Conservation (phyloP, 192 early-diverging fungal species). For the Coemansia sp. region DNA sequence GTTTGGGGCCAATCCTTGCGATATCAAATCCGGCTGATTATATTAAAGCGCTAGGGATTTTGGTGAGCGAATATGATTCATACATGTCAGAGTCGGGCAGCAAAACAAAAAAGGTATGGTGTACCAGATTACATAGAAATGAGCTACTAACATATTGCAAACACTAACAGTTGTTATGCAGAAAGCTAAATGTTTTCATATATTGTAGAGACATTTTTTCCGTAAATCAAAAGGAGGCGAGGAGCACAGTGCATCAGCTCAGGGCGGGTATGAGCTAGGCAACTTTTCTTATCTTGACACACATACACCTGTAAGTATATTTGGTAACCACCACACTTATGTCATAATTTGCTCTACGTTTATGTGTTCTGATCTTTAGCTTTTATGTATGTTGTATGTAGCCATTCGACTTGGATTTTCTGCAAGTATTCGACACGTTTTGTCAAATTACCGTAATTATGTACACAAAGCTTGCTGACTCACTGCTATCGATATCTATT, state of each 20-base stretch:
- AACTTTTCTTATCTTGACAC: conserved; percentile 55
- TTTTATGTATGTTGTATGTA: not conserved
- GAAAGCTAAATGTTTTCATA: not conserved
- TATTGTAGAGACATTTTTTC: conserved; percentile 43
- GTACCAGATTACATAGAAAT: too few species aligned
- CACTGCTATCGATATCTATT: conserved; percentile 37
- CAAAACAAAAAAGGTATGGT: conserved; percentile 39
- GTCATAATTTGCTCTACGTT: not conserved
- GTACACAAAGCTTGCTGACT: conserved; percentile 57
- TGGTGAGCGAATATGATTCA: conserved; percentile 61
- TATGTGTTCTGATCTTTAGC: not conserved
- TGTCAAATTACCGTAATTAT: conserved; percentile 63
- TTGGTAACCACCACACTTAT: not conserved
- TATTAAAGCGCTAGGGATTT: conserved; percentile 60
- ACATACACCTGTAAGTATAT: conserved; percentile 36
- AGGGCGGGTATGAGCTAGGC: conserved; percentile 37
- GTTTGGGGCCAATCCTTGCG: conserved; percentile 63
- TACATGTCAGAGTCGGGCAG: conserved; percentile 49
- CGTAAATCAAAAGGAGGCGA: conserved; percentile 48
- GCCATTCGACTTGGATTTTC: conserved; percentile 68
- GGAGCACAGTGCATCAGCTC: conserved; percentile 32
- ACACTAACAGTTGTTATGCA: not conserved
- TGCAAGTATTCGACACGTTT: conserved; percentile 67
- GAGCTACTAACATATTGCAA: too few species aligned
- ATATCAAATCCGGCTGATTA: conserved; percentile 64